A percentile compares a stretch with the other conserved stretches of the same genome.
These are phyloP conservation scores for Globisporangium okanoganense DNA, from an alignment of 352 stramenopile genomes.

Conservation along the genomic window DNA sequence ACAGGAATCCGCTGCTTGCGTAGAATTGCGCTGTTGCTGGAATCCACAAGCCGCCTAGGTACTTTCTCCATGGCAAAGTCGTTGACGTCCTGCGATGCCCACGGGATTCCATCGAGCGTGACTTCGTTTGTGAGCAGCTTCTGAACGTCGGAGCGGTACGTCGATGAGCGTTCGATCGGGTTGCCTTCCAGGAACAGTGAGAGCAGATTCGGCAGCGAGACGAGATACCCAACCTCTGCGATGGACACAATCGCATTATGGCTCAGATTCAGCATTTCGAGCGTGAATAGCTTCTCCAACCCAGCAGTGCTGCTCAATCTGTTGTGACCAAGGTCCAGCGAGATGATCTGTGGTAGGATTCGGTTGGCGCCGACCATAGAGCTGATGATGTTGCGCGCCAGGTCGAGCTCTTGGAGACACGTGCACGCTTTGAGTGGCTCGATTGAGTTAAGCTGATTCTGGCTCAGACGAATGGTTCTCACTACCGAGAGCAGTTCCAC, in stretches of 20 bases:
- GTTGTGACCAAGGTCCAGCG: conserved; percentile 20
- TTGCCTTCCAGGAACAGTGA: conserved; percentile 16
- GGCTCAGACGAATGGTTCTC: conserved; percentile 6
- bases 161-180: conserved; percentile 8
- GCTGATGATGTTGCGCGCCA: conserved; percentile 15
- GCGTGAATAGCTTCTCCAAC: conserved; percentile 16
- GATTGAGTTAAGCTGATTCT: conserved; percentile 13
- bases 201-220: conserved; percentile 14
- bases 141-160: conserved; percentile 17
- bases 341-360: conserved; percentile 10
- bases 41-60: background rate
- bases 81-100: conserved; percentile 5
- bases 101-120: conserved; percentile 15
- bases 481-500: conserved; percentile 15
- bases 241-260: conserved; percentile 17
- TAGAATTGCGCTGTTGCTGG: background rate
- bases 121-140: conserved; percentile 18
- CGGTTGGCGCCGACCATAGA: conserved; percentile 12
- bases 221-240: conserved; percentile 16
- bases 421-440: conserved; percentile 5
- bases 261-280: conserved; percentile 19
- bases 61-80: conserved; percentile 10
- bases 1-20: background rate
- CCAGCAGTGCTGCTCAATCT: conserved; percentile 13
- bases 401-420: conserved; percentile 7